Base-by-base conservation (phyloP, 306 rosid genomes). In the Medicago truncatula region DNA sequence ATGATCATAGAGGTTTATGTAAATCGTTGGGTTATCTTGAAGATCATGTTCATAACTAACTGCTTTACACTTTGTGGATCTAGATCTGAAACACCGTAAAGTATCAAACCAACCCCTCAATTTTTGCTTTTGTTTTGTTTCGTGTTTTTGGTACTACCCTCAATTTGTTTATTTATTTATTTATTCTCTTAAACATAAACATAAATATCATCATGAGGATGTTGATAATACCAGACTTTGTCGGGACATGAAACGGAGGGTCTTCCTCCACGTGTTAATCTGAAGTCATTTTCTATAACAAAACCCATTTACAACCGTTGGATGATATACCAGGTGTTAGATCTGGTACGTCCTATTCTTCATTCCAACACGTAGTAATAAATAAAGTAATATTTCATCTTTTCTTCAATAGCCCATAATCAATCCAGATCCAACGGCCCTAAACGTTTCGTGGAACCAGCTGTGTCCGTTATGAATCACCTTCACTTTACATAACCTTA, bases 381-480 rank as follows among this genome's bases (percentile, higher is more conserved):
- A 64, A 39, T 68, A 67, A 64, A 64, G 46, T 44, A 68, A 44
- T 68, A 14, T 23, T 21, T 38, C 80, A 60, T 61, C 71, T 43
- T 20, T 18, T 47, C 76, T 46, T 78, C 54, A 40, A 31, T 62
- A 20, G 15, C 31, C 68, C 57, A 18, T 54, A 54, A 57, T 13
- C 63, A 8, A 49, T 66, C 83, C 56, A 21, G 34, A 93, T 91
- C 98, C 67, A 65, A 83, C 89, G 97, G 88, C 80, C 17, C 44
- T 57, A 71, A 85, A 70, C 60, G 58, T 10, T 6, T 75, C 75
- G 11, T 7, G 71, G 40, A 73, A 52, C 81, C 91, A 89, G 88
- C 85, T 78, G 83, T 80, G 74, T 78, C 43, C 70, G 81, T 82
- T 66, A 4, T 44, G n/a, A 31, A 40, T 77, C 36, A 41, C 50